Percentiles rank a stretch among this genome's conserved stretches.
phyloP scores from a whole-genome alignment of 257 asterid species.

The Solanum piurae region DNA sequence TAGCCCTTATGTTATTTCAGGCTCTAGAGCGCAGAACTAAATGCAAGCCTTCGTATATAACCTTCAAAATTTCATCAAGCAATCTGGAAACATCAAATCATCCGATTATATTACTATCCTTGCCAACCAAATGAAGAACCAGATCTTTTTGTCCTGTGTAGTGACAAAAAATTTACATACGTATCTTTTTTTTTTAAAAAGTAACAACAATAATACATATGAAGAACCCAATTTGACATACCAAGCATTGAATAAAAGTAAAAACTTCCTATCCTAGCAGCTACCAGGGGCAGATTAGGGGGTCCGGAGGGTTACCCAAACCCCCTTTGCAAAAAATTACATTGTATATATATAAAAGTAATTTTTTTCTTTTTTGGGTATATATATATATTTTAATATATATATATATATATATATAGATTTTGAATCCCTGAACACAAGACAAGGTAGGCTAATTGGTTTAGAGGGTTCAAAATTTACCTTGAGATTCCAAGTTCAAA shows the following conservation, averaged over 20 bases:
- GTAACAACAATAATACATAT: background rate
- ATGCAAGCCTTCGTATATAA: background rate
- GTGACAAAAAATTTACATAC: background rate
- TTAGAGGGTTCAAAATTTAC: background rate
- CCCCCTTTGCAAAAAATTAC: background rate
- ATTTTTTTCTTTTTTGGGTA: background rate
- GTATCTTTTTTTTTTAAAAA: background rate
- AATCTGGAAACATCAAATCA: background rate
- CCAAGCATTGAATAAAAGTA: background rate
- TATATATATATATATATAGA: rapidly evolving
- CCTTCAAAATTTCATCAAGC: background rate
- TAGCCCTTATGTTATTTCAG: background rate
- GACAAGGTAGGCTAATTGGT: background rate
- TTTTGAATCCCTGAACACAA: background rate
- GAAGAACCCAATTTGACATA: background rate
- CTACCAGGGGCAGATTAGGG: background rate
- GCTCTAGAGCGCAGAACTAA: background rate
- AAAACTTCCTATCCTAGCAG: background rate
- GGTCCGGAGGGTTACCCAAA: background rate
- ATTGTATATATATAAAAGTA: background rate
- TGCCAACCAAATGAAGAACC: background rate
- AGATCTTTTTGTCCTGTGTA: background rate
- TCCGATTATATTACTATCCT: background rate
- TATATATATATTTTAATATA: background rate
- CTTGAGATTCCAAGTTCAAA: background rate